A percentile compares a stretch with the other conserved stretches of the same genome.
These are phyloP conservation scores for Boletus rex-veris DNA, from an alignment of 768 basidiomycete genomes.

Conservation along the genomic window DNA sequence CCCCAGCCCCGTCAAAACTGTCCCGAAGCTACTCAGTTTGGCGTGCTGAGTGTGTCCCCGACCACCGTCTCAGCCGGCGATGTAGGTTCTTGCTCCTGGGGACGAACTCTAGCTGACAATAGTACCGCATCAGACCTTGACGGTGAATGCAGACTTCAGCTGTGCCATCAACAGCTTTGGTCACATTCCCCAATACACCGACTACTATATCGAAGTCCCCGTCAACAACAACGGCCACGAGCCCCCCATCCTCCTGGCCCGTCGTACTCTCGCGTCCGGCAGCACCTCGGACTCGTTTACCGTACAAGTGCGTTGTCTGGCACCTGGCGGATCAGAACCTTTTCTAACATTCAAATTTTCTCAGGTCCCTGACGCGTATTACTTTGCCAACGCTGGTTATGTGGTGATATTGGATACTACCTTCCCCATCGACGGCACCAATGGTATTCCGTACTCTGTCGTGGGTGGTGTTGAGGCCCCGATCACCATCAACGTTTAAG, in stretches of 20 bases:
- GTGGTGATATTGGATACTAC: conserved; percentile 24
- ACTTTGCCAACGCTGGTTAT: conserved; percentile 20
- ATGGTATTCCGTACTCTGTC: conserved; percentile 19
- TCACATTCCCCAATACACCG: conserved; percentile 24
- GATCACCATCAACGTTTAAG: conserved; percentile 17
- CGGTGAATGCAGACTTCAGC: conserved; percentile 22
- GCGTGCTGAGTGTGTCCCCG: conserved; percentile 17
- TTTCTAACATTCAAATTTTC: conserved; percentile 2
- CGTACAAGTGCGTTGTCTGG: conserved; percentile 9
- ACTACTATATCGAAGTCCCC: conserved; percentile 35
- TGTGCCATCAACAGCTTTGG: conserved; percentile 23
- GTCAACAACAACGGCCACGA: conserved; percentile 30
- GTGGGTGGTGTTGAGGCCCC: conserved; percentile 18
- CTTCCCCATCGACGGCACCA: conserved; percentile 18
- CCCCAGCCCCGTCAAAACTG: conserved; percentile 23
- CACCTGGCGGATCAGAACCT: too few species aligned
- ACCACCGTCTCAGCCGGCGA: conserved; percentile 23
- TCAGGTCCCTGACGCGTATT: conserved; percentile 26
- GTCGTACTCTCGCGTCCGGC: conserved; percentile 12
- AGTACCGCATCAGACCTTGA: conserved; percentile 13
- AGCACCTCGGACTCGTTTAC: conserved; percentile 14
- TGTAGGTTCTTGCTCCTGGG: conserved; percentile 6
- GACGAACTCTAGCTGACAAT: conserved; percentile 1
- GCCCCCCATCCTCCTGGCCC: conserved; percentile 28
- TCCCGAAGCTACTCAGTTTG: conserved; percentile 21